Evolutionary conservation across 208 protist species (phyloP), one percentile per base, ranked within the genome.

Genomic region (Leishmania arabica): DNA sequence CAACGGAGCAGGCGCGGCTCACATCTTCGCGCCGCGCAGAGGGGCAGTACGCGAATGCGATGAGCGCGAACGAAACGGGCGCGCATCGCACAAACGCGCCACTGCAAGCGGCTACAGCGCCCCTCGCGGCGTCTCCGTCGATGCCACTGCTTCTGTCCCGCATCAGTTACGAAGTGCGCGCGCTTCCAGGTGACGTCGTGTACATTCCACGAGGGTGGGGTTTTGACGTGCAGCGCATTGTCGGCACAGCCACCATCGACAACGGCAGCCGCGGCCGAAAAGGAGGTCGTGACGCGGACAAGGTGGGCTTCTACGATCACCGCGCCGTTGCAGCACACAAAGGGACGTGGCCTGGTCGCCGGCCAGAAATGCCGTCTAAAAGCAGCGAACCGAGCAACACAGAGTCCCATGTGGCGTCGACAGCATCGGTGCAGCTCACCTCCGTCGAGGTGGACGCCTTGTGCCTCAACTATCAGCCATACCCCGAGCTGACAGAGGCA

Each of bases 121-220:
- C 49, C 70, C 56, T 54, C 31, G 15, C 47, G 24, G 31, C 51
- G 17, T 21, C 65, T 47, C 11, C 53, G 69, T 45, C 58, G 24
- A 17, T 27, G 34, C 58, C 56, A 27, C 34, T 51, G 42, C 76
- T 84, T 47, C 7, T 49, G 17, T 81, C 75, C 13, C 45, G 72
- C 45, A 66, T 77, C 11, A 78, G 82, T 37, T 93, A 94, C 78
- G 86, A 95, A 65, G 88, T 97, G 77, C 90, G 92, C 49, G 93
- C 90, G 34, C 72, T 97, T 66, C 93, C 93, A 27, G 93, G 93
- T 6, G 93, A 97, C 84, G 93, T 94, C 31, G 81, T 97, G 40
- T 97, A 89, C 85, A 87, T 97, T 31, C 93, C 93, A 5, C 86
- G 88, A 5, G 88, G 91, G 0, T 97, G 91, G 88, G 88, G 82